Evolutionary conservation across 495 filamentous ascomycete species (phyloP).

Genomic region (Opeltia flavorubescens): DNA sequence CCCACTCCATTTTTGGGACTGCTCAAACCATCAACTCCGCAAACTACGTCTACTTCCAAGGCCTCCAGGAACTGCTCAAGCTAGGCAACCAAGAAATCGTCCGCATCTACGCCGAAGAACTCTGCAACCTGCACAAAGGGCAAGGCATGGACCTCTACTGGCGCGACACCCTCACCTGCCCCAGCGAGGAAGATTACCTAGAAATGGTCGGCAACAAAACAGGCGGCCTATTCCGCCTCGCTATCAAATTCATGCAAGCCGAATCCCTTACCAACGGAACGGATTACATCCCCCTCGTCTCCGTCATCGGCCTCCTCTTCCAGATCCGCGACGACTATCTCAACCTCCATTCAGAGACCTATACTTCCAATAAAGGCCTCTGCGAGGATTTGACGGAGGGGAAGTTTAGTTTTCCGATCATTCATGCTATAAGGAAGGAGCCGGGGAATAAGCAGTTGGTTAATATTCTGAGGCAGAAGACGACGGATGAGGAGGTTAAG

Average conservation of each 20-base stretch:
- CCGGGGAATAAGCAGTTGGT: constrained; percentile 68
- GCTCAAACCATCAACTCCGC: constrained; percentile 95
- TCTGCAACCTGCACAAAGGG: constrained; percentile 85
- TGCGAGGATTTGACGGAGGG: constrained; percentile 96
- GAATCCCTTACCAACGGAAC: constrained; percentile 51
- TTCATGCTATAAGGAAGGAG: constrained; percentile 79
- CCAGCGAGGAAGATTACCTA: constrained; percentile 90
- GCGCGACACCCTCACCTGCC: constrained; percentile 86
- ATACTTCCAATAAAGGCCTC: constrained; percentile 81
- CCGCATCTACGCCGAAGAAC: constrained; percentile 72
- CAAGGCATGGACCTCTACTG: constrained; percentile 98
- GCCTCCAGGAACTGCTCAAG: constrained; percentile 66
- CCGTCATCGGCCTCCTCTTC: constrained; percentile 83
- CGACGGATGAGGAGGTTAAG: constrained; percentile 77
- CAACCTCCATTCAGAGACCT: constrained; percentile 59
- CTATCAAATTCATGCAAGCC: constrained; percentile 92
- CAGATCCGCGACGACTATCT: constrained; percentile 96
- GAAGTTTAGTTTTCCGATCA: constrained; percentile 95
- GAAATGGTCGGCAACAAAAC: constrained; percentile 99
- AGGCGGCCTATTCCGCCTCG: constrained; percentile 85
- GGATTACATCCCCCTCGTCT: constrained; percentile 76
- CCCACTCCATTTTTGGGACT: constrained; percentile 87
- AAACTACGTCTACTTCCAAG: constrained; percentile 93
- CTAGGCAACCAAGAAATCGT: constrained; percentile 58
- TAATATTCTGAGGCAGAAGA: constrained; percentile 86